Percentiles rank a stretch among this genome's conserved stretches.
phyloP scores from a whole-genome alignment of 2,329 filamentous ascomycete genomes.

The Diplocarpon rosae region DNA sequence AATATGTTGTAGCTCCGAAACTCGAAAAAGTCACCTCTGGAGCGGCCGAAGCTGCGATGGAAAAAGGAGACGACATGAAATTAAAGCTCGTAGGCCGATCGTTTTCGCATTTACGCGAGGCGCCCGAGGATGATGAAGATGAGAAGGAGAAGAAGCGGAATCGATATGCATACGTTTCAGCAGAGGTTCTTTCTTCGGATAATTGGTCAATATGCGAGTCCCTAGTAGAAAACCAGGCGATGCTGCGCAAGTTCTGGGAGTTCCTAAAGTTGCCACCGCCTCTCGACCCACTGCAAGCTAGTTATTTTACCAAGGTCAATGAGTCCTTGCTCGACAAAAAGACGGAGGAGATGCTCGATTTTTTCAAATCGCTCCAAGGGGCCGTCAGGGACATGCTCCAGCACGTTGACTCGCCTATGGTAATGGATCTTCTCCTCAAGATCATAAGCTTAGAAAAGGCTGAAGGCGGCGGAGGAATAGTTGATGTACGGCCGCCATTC shows the following conservation, averaged over 20 bases:
- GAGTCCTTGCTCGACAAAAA: constrained; percentile 97
- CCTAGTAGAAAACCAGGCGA: constrained; percentile 70
- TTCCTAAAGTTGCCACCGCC: constrained; percentile 78
- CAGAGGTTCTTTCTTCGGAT: constrained; percentile 88
- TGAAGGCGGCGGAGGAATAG: constrained; percentile 82
- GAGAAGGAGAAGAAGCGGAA: constrained; percentile 84
- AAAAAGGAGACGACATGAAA: constrained; percentile 40
- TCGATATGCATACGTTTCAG: constrained; percentile 87
- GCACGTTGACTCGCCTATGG: constrained; percentile 94
- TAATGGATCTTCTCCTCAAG: constrained; percentile 94
- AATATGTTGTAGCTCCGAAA: constrained; percentile 81
- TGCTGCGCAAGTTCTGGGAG: constrained; percentile 78
- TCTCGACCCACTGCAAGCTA: constrained; percentile 84
- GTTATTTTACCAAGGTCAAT: constrained; percentile 98
- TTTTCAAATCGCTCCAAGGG: constrained; percentile 74
- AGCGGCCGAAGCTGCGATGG: constrained; percentile 30
- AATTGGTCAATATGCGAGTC: constrained; percentile 96
- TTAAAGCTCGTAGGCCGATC: constrained; percentile 37
- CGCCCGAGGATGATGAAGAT: constrained; percentile 46
- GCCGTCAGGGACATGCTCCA: constrained; percentile 77
- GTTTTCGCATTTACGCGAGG: constrained; percentile 39
- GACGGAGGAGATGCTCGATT: constrained; percentile 89
- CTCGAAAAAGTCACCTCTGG: constrained; percentile 40
- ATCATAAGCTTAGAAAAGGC: constrained; percentile 93
- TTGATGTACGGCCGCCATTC: constrained; percentile 57